Base-by-base conservation (phyloP, 345 rosid species). In the Citrus australasica region DNA sequence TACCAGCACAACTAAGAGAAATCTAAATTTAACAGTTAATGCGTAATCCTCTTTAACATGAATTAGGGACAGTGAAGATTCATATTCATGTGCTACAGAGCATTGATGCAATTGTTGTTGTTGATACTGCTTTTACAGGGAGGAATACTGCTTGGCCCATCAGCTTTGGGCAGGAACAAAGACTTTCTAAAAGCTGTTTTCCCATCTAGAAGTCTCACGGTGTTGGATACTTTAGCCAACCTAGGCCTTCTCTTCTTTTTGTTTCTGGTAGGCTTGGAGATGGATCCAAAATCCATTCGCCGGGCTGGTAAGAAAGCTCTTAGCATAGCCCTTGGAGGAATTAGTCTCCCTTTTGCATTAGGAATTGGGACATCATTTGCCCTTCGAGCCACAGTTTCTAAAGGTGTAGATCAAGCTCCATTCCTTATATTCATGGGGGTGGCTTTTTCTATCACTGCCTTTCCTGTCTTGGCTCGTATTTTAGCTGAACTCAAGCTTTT, bases 401-500 rank as follows among this genome's bases (percentile, higher is more conserved):
- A 83, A 62, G 89, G 85, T 5, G 89, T 82, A 7, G 55, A 67
- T 33, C 53, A 72, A 63, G 79, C 89, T 69, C 85, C 98, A 22
- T 89, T 92, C 74, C 89, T 92, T 71, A 89, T 92, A 3, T 93
- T 90, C 90, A 93, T 93, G 95, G 97, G 98, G 21, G 98, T 93
- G 19, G 90, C 98, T 2, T 89, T 90, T 75, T 92, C 94, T 0
- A 85, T 93, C 74, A 93, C 98, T 6, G 98, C 97, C 32, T 93
- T 93, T 79, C 97, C 94, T 0, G 92, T 93, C 69, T 73, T 93
- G 72, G 98, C 98, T 42, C 95, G 97, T 67, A 93, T 93, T 69
- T 81, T 93, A 67, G 98, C 97, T 1, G 98, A 93, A 76, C 89
- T 93, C 40, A 93, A 92, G 86, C 95, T 93, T 11, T 84, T 93